phyloP scores from a whole-genome alignment of 2,329 filamentous ascomycete species.

The Scedosporium dehoogii region DNA sequence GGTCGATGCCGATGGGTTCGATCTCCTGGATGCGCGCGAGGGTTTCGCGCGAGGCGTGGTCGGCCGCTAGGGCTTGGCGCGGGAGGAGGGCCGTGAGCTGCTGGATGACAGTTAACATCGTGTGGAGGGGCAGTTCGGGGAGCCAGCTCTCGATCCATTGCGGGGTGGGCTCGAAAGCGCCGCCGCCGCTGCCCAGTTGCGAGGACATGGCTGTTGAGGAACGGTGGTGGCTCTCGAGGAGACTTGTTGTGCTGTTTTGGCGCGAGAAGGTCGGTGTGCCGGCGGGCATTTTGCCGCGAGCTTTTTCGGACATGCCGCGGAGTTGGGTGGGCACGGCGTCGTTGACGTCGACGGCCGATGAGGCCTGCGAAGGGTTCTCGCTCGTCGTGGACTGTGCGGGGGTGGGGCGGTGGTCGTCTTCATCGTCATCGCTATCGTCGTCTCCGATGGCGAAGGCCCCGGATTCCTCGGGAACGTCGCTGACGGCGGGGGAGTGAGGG shows the following conservation, averaged over 20 bases:
- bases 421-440: conserved; percentile 55
- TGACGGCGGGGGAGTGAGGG: conserved; percentile 46
- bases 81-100: conserved; percentile 51
- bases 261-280: conserved; percentile 74
- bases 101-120: conserved; percentile 66
- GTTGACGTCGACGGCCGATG: conserved; percentile 59
- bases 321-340: conserved; percentile 76
- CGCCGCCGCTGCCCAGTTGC: conserved; percentile 19
- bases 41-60: conserved; percentile 32
- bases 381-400: conserved; percentile 55
- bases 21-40: conserved; percentile 49
- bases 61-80: conserved; percentile 33
- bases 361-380: conserved; percentile 52
- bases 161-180: conserved; percentile 66
- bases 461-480: conserved; percentile 64
- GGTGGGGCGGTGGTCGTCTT: conserved; percentile 42
- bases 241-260: conserved; percentile 79
- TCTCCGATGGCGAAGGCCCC: conserved; percentile 82
- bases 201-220: conserved; percentile 45
- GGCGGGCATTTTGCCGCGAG: conserved; percentile 88
- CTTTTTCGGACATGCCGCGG: conserved; percentile 93
- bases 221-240: conserved; percentile 43
- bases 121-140: conserved; percentile 82
- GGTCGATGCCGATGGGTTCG: conserved; percentile 62
- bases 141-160: conserved; percentile 92